A percentile compares a stretch with the other conserved stretches of the same genome.
phyloP scores from a whole-genome alignment of 192 early-diverging fungal genomes.

The Helicostylum pulchrum region DNA sequence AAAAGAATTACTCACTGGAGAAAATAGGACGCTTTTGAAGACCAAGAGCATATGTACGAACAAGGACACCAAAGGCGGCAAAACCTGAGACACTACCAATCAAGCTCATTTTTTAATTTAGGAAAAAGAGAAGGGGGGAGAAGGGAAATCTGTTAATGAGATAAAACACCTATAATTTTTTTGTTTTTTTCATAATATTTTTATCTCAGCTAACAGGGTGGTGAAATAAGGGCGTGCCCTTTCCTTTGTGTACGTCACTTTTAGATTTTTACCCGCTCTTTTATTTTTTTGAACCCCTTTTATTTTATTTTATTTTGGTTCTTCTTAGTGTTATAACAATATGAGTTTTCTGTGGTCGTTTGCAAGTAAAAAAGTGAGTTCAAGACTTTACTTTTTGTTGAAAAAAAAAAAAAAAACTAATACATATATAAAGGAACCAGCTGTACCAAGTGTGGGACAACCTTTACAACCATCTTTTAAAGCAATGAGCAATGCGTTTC shows the following conservation, averaged over 20 bases:
- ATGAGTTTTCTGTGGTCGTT: constrained; percentile 32
- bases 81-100: constrained; percentile 39
- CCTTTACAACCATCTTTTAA: constrained; percentile 19
- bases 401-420: background rate
- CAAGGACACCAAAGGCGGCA: constrained; percentile 41
- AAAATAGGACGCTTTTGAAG: constrained; percentile 41
- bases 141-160: too few species aligned
- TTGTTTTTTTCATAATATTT: too few species aligned
- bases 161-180: too few species aligned
- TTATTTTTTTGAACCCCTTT: too few species aligned
- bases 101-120: constrained; percentile 26
- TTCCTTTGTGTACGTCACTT: too few species aligned
- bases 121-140: constrained; percentile 10
- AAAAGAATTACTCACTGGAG: constrained; percentile 28
- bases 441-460: background rate
- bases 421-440: background rate
- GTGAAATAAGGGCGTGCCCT: too few species aligned
- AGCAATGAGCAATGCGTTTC: constrained; percentile 37
- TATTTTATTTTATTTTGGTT: too few species aligned
- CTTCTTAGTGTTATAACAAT: background rate
- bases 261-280: too few species aligned
- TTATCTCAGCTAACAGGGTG: too few species aligned
- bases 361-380: constrained; percentile 14
- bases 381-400: background rate
- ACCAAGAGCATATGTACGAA: constrained; percentile 41